A percentile compares a stretch with the other conserved stretches of the same genome.
Evolutionary conservation across 805 yeast species (phyloP).

Genomic region (Kazachstania africana): DNA sequence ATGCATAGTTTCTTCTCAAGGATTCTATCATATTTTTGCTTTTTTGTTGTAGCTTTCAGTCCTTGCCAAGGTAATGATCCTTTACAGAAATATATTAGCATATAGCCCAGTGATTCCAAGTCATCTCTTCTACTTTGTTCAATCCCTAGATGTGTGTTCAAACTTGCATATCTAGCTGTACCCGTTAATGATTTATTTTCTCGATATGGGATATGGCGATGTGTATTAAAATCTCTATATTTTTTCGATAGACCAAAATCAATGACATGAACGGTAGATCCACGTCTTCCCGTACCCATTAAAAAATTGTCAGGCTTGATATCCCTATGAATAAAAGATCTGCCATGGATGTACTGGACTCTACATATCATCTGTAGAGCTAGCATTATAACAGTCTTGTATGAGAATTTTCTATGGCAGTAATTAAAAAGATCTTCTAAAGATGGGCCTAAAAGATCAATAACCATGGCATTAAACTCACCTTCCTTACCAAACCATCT

Average conservation of each 20-base stretch:
- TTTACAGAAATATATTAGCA: conserved; percentile 83
- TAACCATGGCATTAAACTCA: conserved; percentile 93
- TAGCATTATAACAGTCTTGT: conserved; percentile 81
- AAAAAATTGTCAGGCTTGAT: conserved; percentile 78
- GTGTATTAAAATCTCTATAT: conserved; percentile 88
- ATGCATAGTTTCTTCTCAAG: conserved; percentile 92
- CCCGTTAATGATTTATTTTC: conserved; percentile 96
- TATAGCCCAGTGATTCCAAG: conserved; percentile 88
- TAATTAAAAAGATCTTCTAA: conserved; percentile 92
- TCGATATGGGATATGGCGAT: conserved; percentile 88
- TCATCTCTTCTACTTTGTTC: conserved; percentile 97
- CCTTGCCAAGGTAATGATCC: conserved; percentile 99
- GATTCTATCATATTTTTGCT: conserved; percentile 93
- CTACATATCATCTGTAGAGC: conserved; percentile 94
- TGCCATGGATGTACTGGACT: conserved; percentile 88
- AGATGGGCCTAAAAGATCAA: conserved; percentile 90
- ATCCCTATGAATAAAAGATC: conserved; percentile 81
- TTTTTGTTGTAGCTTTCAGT: conserved; percentile 88
- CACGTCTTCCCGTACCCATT: conserved; percentile 84
- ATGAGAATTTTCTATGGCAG: conserved; percentile 86
- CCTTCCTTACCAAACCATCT: conserved; percentile 97
- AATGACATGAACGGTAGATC: conserved; percentile 89
- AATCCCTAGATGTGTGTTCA: conserved; percentile 92
- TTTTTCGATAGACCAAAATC: conserved; percentile 92
- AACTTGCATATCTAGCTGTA: conserved; percentile 91